A percentile compares a stretch with the other conserved stretches of the same genome.
Conservation (phyloP, 2,329 filamentous ascomycete genomes). For the Trichophaea hybrida region DNA sequence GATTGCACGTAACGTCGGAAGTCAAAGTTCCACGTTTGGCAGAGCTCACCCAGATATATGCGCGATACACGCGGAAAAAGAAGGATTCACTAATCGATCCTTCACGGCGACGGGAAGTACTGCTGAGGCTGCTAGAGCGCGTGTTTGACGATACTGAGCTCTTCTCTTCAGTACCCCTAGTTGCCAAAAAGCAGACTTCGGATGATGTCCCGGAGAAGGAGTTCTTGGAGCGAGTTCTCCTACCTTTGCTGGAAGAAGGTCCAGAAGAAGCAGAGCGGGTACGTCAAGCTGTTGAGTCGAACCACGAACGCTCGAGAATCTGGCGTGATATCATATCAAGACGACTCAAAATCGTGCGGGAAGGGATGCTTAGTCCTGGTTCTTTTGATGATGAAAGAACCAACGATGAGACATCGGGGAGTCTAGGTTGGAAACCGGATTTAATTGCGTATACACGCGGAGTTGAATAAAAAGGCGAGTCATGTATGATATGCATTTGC, state of each 20-base stretch:
- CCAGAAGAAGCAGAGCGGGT: neutral
- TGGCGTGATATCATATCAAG: neutral
- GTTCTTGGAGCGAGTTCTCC: neutral
- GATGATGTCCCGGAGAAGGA: neutral
- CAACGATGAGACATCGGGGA: no score
- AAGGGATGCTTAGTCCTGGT: neutral
- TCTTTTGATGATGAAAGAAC: no score
- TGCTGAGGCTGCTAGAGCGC: neutral
- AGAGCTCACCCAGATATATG: neutral
- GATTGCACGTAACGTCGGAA: slow-evolving; percentile 3
- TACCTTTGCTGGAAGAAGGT: neutral
- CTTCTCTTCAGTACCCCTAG: neutral
- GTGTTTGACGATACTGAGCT: neutral
- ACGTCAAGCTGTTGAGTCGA: neutral
- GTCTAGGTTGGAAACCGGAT: neutral
- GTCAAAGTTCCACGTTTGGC: neutral
- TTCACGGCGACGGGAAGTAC: neutral
- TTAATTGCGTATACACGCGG: neutral
- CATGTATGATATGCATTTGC: neutral
- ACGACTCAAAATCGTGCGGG: neutral
- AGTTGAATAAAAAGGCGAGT: neutral
- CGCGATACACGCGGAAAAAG: neutral
- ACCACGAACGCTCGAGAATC: neutral
- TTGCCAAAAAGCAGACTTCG: neutral
- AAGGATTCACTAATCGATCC: neutral